phyloP scores from a whole-genome alignment of 2,329 filamentous ascomycete species.

The Ophiostoma ips region DNA sequence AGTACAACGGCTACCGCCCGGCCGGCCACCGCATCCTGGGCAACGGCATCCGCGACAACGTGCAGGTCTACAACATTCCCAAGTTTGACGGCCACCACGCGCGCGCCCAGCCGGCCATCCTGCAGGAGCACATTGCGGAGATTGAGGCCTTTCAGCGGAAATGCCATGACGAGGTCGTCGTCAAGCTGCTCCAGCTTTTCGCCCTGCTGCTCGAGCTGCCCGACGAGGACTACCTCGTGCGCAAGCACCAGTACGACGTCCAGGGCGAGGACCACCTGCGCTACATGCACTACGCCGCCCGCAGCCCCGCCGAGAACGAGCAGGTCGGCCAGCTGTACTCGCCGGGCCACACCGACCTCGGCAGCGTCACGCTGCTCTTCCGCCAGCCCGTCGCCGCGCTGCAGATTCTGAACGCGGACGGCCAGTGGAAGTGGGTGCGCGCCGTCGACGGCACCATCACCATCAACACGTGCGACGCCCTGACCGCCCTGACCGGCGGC shows the following conservation, averaged over 20 bases:
- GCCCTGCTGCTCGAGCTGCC: constrained; percentile 44
- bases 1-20: constrained; percentile 38
- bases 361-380: constrained; percentile 38
- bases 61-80: constrained; percentile 46
- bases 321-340: constrained; percentile 16
- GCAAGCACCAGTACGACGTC: constrained; percentile 39
- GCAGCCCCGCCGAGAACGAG: constrained; percentile 21
- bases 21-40: constrained; percentile 20
- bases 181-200: constrained; percentile 41
- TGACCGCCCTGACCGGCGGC: constrained; percentile 30
- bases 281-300: constrained; percentile 42
- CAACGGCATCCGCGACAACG: constrained; percentile 33
- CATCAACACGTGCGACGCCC: constrained; percentile 31
- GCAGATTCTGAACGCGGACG: constrained; percentile 29
- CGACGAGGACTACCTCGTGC: constrained; percentile 40
- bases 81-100: constrained; percentile 37
- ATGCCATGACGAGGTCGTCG: constrained; percentile 32
- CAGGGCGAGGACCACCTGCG: constrained; percentile 42
- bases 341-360: constrained; percentile 37
- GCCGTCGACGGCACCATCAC: constrained; percentile 32
- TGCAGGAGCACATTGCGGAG: constrained; percentile 34
- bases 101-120: constrained; percentile 30
- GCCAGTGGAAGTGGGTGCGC: constrained; percentile 30
- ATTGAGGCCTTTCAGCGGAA: constrained; percentile 37
- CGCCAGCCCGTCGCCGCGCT: constrained; percentile 39